A percentile compares a stretch with the other conserved stretches of the same genome.
phyloP scores from a whole-genome alignment of 2,329 filamentous ascomycete genomes.

The Penicillium sp. region DNA sequence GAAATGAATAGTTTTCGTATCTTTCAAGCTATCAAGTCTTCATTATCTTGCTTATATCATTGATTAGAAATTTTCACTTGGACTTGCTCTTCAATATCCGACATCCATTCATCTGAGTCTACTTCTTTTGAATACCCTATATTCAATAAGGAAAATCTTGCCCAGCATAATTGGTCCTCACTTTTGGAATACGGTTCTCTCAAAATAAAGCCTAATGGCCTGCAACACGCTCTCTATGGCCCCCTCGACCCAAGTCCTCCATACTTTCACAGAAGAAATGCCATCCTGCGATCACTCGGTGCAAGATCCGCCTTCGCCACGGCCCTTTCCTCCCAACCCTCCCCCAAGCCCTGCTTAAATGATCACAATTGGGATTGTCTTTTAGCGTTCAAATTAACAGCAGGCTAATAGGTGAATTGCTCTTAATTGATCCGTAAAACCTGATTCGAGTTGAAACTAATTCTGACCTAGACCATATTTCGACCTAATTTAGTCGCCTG shows the following conservation, averaged over 20 bases:
- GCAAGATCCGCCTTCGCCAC: slow-evolving; percentile 26
- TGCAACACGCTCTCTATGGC: background rate
- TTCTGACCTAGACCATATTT: background rate
- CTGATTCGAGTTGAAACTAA: background rate
- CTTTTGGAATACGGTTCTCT: background rate
- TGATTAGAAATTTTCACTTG: background rate
- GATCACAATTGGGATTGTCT: background rate
- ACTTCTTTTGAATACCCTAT: background rate
- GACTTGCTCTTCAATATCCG: background rate
- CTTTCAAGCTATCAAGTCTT: background rate
- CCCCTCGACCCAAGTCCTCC: background rate
- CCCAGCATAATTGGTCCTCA: background rate
- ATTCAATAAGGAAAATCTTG: background rate
- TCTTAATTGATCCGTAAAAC: background rate
- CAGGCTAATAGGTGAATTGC: slow-evolving; percentile 13
- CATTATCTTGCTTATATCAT: background rate
- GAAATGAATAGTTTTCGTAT: background rate
- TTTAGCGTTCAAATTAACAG: slow-evolving; percentile 18
- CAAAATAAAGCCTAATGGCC: slow-evolving; percentile 6
- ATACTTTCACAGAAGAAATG: slow-evolving; percentile 4
- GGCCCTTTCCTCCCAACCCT: slow-evolving; percentile 40
- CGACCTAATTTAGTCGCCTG: background rate
- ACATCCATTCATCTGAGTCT: background rate
- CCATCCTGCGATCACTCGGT: slow-evolving; percentile 21
- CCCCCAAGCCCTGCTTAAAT: slow-evolving; percentile 40